These are phyloP conservation scores for Sapria himalayana DNA, from an alignment of 345 rosid species.

Conservation along the genomic window DNA sequence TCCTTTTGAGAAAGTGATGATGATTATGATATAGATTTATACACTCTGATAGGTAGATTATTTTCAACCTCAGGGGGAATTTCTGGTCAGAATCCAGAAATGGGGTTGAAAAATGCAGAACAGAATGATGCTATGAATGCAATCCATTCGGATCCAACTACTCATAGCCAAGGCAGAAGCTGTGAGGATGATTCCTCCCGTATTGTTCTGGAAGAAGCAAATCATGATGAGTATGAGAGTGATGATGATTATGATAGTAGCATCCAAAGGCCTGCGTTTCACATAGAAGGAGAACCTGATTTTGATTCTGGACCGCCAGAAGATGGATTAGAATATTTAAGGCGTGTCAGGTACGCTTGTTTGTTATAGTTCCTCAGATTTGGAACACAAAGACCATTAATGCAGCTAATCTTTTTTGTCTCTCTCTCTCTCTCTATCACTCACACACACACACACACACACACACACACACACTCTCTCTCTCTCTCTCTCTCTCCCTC, in stretches of 20 bases:
- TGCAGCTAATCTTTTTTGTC: no score
- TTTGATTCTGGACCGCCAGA: slow-evolving; percentile 79
- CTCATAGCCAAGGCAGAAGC: slow-evolving; percentile 8
- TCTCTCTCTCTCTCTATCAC: no score
- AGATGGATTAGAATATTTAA: slow-evolving; percentile 73
- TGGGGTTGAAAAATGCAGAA: slow-evolving; percentile 9
- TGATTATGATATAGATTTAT: no score
- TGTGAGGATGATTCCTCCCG: slow-evolving; percentile 16
- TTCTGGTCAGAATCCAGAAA: no score
- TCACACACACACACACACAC: no score
- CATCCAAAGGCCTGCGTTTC: slow-evolving; percentile 71
- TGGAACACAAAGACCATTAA: no score
- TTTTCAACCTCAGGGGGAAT: no score
- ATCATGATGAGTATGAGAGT: slow-evolving; percentile 36
- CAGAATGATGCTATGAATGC: slow-evolving; percentile 10
- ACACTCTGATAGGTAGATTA: no score
- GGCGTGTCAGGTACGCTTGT: slow-evolving; percentile 63
- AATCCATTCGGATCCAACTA: slow-evolving; percentile 8
- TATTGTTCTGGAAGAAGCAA: slow-evolving; percentile 13
- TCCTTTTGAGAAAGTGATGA: no score
- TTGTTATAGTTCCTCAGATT: no score
- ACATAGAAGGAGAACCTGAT: slow-evolving; percentile 70
- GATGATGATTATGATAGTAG: slow-evolving; percentile 45
- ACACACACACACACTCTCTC: no score
- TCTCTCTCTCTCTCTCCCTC: no score